These are phyloP conservation scores for Amoebophrya sp. DNA, from an alignment of 169 alveolate species.

Conservation along the genomic window DNA sequence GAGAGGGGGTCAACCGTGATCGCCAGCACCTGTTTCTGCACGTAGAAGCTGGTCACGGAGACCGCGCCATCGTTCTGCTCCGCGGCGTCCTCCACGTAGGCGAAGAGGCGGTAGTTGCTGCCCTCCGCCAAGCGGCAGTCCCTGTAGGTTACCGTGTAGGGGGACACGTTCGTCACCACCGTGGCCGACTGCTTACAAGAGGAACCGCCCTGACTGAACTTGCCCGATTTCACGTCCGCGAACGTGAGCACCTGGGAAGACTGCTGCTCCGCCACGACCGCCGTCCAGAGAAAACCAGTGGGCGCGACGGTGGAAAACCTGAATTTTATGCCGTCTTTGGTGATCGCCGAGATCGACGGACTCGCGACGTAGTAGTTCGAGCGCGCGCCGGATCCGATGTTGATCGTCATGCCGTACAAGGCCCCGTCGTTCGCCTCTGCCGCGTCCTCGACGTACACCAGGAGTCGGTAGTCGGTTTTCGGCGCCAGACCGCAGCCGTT, in stretches of 20 bases:
- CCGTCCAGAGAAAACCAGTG: background rate
- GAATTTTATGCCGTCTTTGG: background rate
- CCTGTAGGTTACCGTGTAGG: background rate
- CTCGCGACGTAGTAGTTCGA: background rate
- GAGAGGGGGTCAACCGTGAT: background rate
- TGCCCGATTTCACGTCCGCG: background rate
- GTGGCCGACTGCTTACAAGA: background rate
- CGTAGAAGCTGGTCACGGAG: background rate
- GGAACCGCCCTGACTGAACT: background rate
- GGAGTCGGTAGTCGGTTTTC: background rate
- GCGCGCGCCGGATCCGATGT: background rate
- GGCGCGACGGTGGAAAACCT: background rate
- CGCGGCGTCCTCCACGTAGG: constrained; percentile 11
- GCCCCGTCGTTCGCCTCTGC: background rate
- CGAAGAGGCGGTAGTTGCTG: constrained; percentile 5
- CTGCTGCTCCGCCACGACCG: background rate
- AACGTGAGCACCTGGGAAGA: background rate
- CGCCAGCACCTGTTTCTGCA: background rate
- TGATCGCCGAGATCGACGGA: background rate
- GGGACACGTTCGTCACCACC: background rate
- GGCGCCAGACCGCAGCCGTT: background rate
- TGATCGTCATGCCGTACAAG: background rate
- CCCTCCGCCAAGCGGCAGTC: background rate
- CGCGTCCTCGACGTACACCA: constrained; percentile 17
- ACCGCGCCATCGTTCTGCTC: constrained; percentile 14